These are phyloP conservation scores for Colletotrichum sojae DNA, from an alignment of 2,329 filamentous ascomycete genomes.

Conservation along the genomic window DNA sequence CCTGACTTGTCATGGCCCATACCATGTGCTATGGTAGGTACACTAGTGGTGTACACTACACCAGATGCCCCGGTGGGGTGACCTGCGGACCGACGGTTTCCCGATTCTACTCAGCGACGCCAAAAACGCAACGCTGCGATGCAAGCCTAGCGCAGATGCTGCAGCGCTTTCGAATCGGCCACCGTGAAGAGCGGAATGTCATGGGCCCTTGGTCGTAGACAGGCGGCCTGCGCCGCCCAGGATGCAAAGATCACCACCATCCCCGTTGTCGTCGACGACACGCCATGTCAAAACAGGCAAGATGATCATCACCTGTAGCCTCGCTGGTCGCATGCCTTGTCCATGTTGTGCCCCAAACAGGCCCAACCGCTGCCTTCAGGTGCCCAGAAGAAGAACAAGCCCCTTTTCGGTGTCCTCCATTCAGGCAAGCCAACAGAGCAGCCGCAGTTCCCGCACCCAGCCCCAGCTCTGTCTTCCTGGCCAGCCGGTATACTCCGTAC, in stretches of 20 bases:
- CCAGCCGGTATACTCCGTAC: constrained; percentile 10
- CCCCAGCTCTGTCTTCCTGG: constrained; percentile 15
- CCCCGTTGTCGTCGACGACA: constrained; percentile 4
- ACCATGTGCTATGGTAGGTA: not conserved
- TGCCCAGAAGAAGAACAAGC: constrained; percentile 17
- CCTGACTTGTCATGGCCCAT: constrained; percentile 12
- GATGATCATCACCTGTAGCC: constrained; percentile 21
- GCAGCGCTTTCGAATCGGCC: constrained; percentile 20
- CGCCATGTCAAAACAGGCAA: constrained; percentile 17
- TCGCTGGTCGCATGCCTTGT: constrained; percentile 8
- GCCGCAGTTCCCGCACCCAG: constrained; percentile 33
- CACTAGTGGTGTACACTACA: too few species aligned
- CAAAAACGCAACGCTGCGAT: constrained; percentile 30
- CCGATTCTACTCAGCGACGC: constrained; percentile 31
- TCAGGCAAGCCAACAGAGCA: constrained; percentile 27
- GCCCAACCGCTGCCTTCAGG: not conserved
- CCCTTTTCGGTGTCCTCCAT: constrained; percentile 1
- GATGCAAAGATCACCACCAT: constrained; percentile 15
- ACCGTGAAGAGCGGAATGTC: constrained; percentile 11
- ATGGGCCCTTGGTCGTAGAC: not conserved
- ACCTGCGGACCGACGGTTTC: constrained; percentile 20
- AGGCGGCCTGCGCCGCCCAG: not conserved
- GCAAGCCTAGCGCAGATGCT: constrained; percentile 23
- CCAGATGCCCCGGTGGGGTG: constrained; percentile 22
- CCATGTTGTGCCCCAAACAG: constrained; percentile 1